Evolutionary conservation across 192 early-diverging fungal species (phyloP), one percentile per base, ranked within the genome.

Genomic region (Diversispora epigaea): DNA sequence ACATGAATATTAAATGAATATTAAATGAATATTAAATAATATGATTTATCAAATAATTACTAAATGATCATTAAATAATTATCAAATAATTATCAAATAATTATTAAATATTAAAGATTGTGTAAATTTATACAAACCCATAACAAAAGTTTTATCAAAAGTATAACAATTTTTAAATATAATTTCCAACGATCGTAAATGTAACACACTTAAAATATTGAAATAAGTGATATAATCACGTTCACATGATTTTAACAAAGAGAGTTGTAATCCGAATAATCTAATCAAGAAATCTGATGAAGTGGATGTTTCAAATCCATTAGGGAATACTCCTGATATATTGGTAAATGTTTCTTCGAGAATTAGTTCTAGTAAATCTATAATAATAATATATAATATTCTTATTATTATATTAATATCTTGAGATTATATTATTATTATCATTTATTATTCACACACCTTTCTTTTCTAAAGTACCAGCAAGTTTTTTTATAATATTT

Each of bases 201-300:
- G 71, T 25, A 73, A 11, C 9, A 73, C 22, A 19, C 25, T 22
- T 41, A 60, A 62, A 9, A 58, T 73, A 50, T 73, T 73, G 6
- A 73, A 45, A 40, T 62, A 73, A 14, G 21, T 52, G 15, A 73
- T 47, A 62, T 57, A 32, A 32, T 73, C 71, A 14, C 55, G 41
- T 17, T 19, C 58, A 58, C 54, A 50, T 17, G 44, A 32, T 5
- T 73, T 73, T 45, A 73, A 40, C 49, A 73, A 47, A 22, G 71
- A 73, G 0, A 73, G 56, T 39, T 73, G 71, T 39, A 73, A 32
- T 39, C 71, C 71, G n/a, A 73, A 25, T 21, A 73, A 41, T 47
- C 60, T 73, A 62, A 19, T 46, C 1, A 63, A 10, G 25, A 73
- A 57, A 45, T 73, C 71, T 32, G 71, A 73, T 21, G 56, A 62